phyloP scores from a whole-genome alignment of 1,139 yeast species.

The Groenewaldozyma sp. region DNA sequence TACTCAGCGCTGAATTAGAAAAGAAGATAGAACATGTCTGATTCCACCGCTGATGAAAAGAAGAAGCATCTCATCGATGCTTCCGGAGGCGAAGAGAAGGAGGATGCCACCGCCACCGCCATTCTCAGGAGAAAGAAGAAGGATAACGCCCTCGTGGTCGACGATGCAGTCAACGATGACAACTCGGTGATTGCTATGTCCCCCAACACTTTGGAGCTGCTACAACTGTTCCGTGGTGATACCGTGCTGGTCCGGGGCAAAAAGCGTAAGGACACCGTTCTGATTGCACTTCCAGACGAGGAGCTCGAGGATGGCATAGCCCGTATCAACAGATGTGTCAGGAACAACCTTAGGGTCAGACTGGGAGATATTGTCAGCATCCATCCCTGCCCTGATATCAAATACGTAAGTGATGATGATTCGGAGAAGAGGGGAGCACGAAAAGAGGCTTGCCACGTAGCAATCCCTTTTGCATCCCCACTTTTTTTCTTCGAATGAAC shows the following conservation, averaged over 20 bases:
- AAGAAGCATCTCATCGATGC: constrained; percentile 37
- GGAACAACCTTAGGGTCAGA: constrained; percentile 90
- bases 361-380: constrained; percentile 85
- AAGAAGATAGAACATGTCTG: background rate
- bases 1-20: background rate
- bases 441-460: too few relatives aligned
- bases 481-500: too few relatives aligned
- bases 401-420: constrained; percentile 59
- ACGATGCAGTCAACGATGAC: constrained; percentile 95
- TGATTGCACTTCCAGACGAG: constrained; percentile 92
- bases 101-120: constrained; percentile 94
- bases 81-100: constrained; percentile 42
- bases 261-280: constrained; percentile 96
- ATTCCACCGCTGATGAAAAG: constrained; percentile 5
- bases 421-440: too few relatives aligned
- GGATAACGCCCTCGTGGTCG: constrained; percentile 88
- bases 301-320: constrained; percentile 95
- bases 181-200: constrained; percentile 94
- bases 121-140: constrained; percentile 96
- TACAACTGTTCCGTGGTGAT: constrained; percentile 95
- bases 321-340: constrained; percentile 87
- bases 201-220: constrained; percentile 87
- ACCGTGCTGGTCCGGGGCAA: constrained; percentile 96
- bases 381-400: constrained; percentile 96
- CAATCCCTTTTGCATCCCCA: too few relatives aligned